Conservation (phyloP, 2,329 filamentous ascomycete genomes). For the Xylariales sp. region DNA sequence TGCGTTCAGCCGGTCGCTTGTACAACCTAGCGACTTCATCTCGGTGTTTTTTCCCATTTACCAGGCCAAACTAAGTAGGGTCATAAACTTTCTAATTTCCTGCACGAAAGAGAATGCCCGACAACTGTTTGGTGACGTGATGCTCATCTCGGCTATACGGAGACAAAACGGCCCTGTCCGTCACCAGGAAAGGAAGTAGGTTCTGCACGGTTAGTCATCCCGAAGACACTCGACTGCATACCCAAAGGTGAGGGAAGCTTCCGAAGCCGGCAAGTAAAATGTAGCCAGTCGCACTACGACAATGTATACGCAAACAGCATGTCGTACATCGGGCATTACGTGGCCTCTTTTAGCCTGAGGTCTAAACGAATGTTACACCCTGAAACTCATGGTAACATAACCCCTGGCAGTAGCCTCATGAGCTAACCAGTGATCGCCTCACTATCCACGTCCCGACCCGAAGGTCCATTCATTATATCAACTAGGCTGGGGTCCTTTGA, state of each 20-base stretch:
- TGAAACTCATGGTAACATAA: conserved; percentile 29
- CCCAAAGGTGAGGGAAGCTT: conserved; percentile 33
- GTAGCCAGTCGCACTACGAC: conserved; percentile 38
- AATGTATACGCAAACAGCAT: conserved; percentile 31
- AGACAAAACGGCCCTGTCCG: conserved; percentile 36
- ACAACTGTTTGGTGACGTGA: conserved; percentile 34
- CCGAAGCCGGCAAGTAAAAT: conserved; percentile 38
- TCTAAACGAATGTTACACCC: conserved; percentile 39
- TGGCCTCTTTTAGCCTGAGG: conserved; percentile 39
- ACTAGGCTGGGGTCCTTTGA: conserved; percentile 24
- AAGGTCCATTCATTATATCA: conserved; percentile 29
- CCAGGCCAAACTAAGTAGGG: conserved; percentile 28
- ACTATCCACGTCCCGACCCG: conserved; percentile 20
- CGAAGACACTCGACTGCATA: conserved; percentile 25
- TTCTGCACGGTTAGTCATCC: conserved; percentile 40
- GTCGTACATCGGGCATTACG: conserved; percentile 35
- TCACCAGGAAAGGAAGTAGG: conserved; percentile 39
- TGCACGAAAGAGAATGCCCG: conserved; percentile 26
- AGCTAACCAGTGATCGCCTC: conserved; percentile 27
- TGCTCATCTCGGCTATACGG: conserved; percentile 42
- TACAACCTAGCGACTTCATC: conserved; percentile 33
- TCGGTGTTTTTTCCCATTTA: conserved; percentile 36
- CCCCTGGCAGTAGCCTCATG: conserved; percentile 33
- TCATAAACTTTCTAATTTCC: conserved; percentile 31
- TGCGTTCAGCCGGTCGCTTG: conserved; percentile 37